phyloP scores from a whole-genome alignment of 331 rosid genomes.

The Acacia concinna region DNA sequence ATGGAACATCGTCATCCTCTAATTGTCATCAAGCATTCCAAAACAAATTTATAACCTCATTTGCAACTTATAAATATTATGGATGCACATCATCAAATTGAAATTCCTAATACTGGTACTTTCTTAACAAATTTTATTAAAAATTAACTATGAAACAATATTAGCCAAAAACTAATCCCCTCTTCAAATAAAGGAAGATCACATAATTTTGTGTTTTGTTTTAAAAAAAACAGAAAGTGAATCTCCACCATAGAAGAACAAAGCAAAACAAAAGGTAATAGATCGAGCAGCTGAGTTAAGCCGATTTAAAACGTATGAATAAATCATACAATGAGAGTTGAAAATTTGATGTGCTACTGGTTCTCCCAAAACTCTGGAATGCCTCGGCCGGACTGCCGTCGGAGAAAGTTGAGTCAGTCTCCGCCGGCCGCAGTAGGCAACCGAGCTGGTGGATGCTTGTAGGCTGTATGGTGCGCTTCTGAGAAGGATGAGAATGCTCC shows the following conservation, averaged over 20 bases:
- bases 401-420: constrained; percentile 8
- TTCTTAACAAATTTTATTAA: not conserved
- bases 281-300: not conserved
- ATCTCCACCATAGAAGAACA: not conserved
- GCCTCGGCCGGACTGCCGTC: constrained; percentile 3
- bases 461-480: not conserved
- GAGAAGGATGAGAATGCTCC: not conserved
- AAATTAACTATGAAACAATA: not conserved
- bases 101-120: not conserved
- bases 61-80: not conserved
- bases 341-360: not conserved
- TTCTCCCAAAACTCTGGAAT: not conserved
- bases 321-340: not conserved
- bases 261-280: not conserved
- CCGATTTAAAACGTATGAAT: not conserved
- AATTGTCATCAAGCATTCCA: no score
- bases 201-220: not conserved
- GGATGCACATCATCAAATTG: not conserved
- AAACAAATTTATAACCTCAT: not conserved
- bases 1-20: constrained; percentile 11
- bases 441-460: not conserved
- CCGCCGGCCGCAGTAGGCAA: constrained; percentile 22
- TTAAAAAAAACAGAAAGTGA: not conserved
- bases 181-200: constrained; percentile 5
- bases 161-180: not conserved